Evolutionary conservation across 1,139 yeast species (phyloP), one percentile per base, ranked within the genome.

Genomic region (Petasospora fabianii): DNA sequence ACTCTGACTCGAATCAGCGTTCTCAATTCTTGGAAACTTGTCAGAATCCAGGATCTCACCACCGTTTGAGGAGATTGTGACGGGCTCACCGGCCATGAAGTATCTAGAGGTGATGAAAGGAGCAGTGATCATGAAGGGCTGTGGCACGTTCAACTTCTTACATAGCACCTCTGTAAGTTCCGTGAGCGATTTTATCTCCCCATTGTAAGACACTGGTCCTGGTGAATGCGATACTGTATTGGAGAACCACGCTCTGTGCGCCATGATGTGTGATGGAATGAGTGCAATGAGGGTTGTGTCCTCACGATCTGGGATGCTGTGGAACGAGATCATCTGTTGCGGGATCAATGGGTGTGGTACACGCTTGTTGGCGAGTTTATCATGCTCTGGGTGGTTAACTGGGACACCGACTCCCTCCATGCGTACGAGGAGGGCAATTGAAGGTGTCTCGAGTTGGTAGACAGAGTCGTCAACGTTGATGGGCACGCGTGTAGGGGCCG

Each of bases 351-450:
- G 50, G 17, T 48, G 43, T 4, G 38, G 27, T 10, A 39, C 24
- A 5, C 27, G 20, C 8, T 14, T 20, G 1, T 32, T 30, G 12
- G 16, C 16, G 3, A 50, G 31, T 6, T 21, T 30, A 1, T 29
- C 24, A 9, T 39, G 30, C 4, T 39, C 38, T 14, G 47, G 44
- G 30, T 52, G 54, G 27, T 39, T 37, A 30, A 26, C 14, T 1
- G 54, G 49, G 5, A 52, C 38, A 17, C 52, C 54, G 21, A 52
- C 35, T 2, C 45, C 53, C 21, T 30, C 34, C 31, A 47, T 41
- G 16, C 40, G 44, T 5, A 37, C 21, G 11, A 50, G 17, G 5
- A 46, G 41, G 4, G 53, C 38, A 1, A 52, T 12, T 1, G 51
- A 41, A 4, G 46, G 50, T 1, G 47, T 45, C 3, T 22, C 11